phyloP scores from a whole-genome alignment of 768 basidiomycete genomes.

The Suillus americanus region DNA sequence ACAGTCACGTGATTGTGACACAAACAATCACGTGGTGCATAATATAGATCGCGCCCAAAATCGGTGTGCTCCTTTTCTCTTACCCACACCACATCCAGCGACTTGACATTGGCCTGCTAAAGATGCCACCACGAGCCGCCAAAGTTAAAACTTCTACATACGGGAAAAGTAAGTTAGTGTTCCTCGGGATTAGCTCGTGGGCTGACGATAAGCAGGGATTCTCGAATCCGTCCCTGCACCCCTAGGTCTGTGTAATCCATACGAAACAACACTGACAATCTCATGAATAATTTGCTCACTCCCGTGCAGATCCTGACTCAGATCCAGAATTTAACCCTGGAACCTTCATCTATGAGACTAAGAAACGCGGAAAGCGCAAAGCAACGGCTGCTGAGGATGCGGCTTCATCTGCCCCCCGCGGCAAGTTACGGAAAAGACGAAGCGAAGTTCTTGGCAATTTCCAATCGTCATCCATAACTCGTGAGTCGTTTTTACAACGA shows the following conservation, averaged over 20 bases:
- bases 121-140: conserved; percentile 20
- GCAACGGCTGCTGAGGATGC: conserved; percentile 17
- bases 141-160: conserved; percentile 18
- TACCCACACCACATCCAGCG: not conserved
- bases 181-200: not conserved
- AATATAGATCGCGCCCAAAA: conserved; percentile 2
- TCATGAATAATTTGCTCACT: not conserved
- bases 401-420: conserved; percentile 8
- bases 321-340: conserved; percentile 35
- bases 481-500: conserved; percentile 12
- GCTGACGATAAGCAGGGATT: conserved; percentile 15
- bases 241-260: conserved; percentile 24
- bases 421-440: conserved; percentile 17
- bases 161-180: conserved; percentile 17
- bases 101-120: conserved; percentile 2
- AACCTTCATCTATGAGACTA: conserved; percentile 28
- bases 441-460: conserved; percentile 8
- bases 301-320: conserved; percentile 27
- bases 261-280: not conserved
- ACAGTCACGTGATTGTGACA: not conserved
- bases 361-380: conserved; percentile 19
- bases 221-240: conserved; percentile 35
- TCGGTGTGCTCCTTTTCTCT: conserved; percentile 2
- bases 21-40: not conserved
- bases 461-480: conserved; percentile 7